Percentiles rank a stretch among this genome's conserved stretches.
phyloP scores from a whole-genome alignment of 768 basidiomycete genomes.

The Lactarius evosmus region DNA sequence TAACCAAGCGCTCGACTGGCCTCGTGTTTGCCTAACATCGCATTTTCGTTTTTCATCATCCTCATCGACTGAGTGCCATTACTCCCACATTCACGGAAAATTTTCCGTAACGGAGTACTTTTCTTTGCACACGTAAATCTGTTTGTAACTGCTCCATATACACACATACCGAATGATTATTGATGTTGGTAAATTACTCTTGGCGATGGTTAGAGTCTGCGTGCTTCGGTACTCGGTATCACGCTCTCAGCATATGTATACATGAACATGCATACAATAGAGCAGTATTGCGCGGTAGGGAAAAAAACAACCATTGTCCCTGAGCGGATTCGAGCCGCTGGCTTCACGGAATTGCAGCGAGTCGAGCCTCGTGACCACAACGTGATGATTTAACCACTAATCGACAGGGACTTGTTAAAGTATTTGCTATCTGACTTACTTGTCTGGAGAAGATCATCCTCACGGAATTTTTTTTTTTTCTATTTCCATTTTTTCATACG shows the following conservation, averaged over 20 bases:
- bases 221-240: too few relatives aligned
- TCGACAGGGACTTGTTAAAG: conserved; percentile 21
- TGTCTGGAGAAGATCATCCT: neutral
- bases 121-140: conserved; percentile 4
- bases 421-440: neutral
- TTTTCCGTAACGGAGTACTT: neutral
- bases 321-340: conserved; percentile 26
- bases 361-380: conserved; percentile 13
- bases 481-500: too few relatives aligned
- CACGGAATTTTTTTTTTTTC: too few relatives aligned
- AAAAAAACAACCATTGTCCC: conserved; percentile 16
- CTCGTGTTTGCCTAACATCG: neutral
- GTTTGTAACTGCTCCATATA: conserved; percentile 8
- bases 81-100: neutral
- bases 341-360: conserved; percentile 21
- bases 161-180: neutral
- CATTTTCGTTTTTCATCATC: neutral
- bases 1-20: neutral
- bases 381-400: conserved; percentile 29
- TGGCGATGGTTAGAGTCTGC: neutral
- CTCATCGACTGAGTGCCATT: conserved; percentile 20
- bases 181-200: neutral
- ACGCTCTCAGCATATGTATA: too few relatives aligned
- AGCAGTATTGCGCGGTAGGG: too few relatives aligned
- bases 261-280: too few relatives aligned